Evolutionary conservation across 805 yeast species (phyloP).

Genomic region (Yamadazyma endophytica): DNA sequence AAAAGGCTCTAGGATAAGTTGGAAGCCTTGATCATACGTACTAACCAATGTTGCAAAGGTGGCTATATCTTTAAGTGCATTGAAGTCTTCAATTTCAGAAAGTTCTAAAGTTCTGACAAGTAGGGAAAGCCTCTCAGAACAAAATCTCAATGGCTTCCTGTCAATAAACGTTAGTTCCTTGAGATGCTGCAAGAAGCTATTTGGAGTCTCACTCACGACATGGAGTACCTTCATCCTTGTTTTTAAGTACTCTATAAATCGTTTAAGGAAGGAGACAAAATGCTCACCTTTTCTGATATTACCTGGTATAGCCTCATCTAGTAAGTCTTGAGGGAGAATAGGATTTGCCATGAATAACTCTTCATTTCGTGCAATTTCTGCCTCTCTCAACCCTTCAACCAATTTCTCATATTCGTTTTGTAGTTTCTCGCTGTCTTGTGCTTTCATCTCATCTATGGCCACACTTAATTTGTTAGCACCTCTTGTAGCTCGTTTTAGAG

Average conservation of each 20-base stretch:
- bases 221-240: slow-evolving; percentile 97
- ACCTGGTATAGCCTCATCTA: slow-evolving; percentile 95
- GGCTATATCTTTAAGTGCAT: slow-evolving; percentile 91
- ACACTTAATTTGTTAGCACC: slow-evolving; percentile 79
- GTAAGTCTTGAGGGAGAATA: slow-evolving; percentile 74
- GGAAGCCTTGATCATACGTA: slow-evolving; percentile 91
- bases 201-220: slow-evolving; percentile 97
- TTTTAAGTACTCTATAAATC: slow-evolving; percentile 91
- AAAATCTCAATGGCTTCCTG: slow-evolving; percentile 83
- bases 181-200: slow-evolving; percentile 85
- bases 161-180: slow-evolving; percentile 93
- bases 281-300: slow-evolving; percentile 96
- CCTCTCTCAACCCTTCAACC: slow-evolving; percentile 83
- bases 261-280: slow-evolving; percentile 85
- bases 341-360: slow-evolving; percentile 85
- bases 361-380: slow-evolving; percentile 59
- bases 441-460: slow-evolving; percentile 81
- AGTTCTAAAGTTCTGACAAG: slow-evolving; percentile 87
- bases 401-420: slow-evolving; percentile 89
- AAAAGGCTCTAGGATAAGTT: slow-evolving; percentile 88
- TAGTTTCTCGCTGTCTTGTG: slow-evolving; percentile 74
- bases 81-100: slow-evolving; percentile 83
- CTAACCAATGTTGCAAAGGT: slow-evolving; percentile 95
- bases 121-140: slow-evolving; percentile 86
- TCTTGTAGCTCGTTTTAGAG: slow-evolving; percentile 76